phyloP scores from a whole-genome alignment of 441 rosid species.

The Erysimum pusillum region DNA sequence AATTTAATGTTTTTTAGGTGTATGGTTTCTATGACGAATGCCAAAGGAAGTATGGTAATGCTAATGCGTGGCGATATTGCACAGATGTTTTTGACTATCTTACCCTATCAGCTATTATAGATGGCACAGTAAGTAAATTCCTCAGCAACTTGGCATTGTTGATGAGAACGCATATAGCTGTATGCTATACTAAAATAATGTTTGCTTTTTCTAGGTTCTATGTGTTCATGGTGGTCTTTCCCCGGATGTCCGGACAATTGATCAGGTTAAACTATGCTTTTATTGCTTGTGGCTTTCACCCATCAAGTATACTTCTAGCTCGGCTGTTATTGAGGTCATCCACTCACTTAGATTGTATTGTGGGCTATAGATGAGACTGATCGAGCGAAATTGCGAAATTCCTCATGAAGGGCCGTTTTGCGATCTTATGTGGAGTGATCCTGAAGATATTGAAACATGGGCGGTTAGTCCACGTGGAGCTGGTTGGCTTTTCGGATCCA shows the following conservation, averaged over 20 bases:
- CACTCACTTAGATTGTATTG: slow-evolving; percentile 33
- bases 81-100: slow-evolving; percentile 99
- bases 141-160: not conserved
- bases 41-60: slow-evolving; percentile 99
- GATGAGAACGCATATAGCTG: not conserved
- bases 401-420: slow-evolving; percentile 99
- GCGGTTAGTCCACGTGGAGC: slow-evolving; percentile 99
- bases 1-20: slow-evolving; percentile 64
- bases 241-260: slow-evolving; percentile 93
- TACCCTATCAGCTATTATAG: slow-evolving; percentile 97
- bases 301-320: slow-evolving; percentile 15
- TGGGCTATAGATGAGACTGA: slow-evolving; percentile 72
- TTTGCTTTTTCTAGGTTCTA: slow-evolving; percentile 70
- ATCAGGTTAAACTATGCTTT: slow-evolving; percentile 70
- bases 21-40: slow-evolving; percentile 99
- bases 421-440: slow-evolving; percentile 99
- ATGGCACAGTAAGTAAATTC: slow-evolving; percentile 81
- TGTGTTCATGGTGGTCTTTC: slow-evolving; percentile 99
- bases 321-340: slow-evolving; percentile 22
- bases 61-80: slow-evolving; percentile 99
- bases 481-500: slow-evolving; percentile 99
- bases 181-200: slow-evolving; percentile 7
- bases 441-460: slow-evolving; percentile 99
- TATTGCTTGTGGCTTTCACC: slow-evolving; percentile 11
- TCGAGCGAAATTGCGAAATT: slow-evolving; percentile 96